phyloP scores from a whole-genome alignment of 306 rosid species.

The Dryas octopetala region DNA sequence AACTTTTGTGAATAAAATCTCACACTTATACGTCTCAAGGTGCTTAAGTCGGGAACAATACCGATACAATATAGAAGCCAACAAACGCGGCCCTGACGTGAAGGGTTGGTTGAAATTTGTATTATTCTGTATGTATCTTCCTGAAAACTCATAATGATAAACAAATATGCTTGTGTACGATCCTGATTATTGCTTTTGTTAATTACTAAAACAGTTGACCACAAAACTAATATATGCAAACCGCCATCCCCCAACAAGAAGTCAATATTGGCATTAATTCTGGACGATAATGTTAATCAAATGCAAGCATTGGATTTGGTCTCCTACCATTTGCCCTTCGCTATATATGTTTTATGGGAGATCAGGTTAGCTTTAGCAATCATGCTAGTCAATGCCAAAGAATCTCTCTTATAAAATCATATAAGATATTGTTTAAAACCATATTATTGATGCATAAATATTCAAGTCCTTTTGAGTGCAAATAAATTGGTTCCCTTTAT shows the following conservation, averaged over 20 bases:
- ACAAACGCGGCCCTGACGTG: no score
- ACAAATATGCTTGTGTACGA: not conserved
- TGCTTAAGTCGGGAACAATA: no score
- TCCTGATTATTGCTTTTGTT: not conserved
- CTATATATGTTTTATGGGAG: not conserved
- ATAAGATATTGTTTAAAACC: slow-evolving; percentile 7
- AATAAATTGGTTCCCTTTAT: not conserved
- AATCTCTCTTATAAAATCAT: not conserved
- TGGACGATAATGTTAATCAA: slow-evolving; percentile 15
- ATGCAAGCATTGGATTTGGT: slow-evolving; percentile 22
- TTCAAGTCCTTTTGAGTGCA: not conserved
- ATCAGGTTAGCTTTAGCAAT: slow-evolving; percentile 35
- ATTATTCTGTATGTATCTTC: not conserved
- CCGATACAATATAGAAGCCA: no score
- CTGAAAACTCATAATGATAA: slow-evolving; percentile 2
- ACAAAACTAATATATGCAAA: not conserved
- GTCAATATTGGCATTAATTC: slow-evolving; percentile 10
- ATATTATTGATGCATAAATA: not conserved
- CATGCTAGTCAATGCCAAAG: slow-evolving; percentile 18
- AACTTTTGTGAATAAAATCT: no score
- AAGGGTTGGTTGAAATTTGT: slow-evolving; percentile 9
- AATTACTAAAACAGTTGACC: slow-evolving; percentile 20
- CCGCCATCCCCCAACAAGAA: not conserved
- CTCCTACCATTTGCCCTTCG: not conserved
- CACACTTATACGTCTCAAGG: no score